phyloP scores from a whole-genome alignment of 148 eudicot genomes.

The Fagopyrum tataricum region DNA sequence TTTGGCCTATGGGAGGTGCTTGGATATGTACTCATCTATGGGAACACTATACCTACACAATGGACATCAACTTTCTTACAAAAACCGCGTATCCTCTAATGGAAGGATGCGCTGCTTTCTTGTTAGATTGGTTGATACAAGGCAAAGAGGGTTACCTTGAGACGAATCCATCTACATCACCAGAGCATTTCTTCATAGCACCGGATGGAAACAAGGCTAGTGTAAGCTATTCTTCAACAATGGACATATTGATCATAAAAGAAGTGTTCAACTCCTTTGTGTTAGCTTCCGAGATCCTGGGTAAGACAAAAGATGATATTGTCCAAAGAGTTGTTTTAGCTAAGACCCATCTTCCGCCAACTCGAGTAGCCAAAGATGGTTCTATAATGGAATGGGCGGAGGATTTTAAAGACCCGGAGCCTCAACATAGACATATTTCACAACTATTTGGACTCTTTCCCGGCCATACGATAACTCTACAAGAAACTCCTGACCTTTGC shows the following conservation, averaged over 20 bases:
- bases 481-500: slow-evolving; percentile 59
- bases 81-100: slow-evolving; percentile 60
- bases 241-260: slow-evolving; percentile 68
- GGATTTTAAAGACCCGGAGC: slow-evolving; percentile 64
- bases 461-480: slow-evolving; percentile 57
- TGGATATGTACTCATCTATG: slow-evolving; percentile 90
- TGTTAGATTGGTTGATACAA: slow-evolving; percentile 74
- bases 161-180: slow-evolving; percentile 89
- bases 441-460: slow-evolving; percentile 79
- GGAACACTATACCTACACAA: slow-evolving; percentile 72
- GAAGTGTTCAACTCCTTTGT: slow-evolving; percentile 52
- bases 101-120: slow-evolving; percentile 59
- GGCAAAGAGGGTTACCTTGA: slow-evolving; percentile 50
- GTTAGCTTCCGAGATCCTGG: slow-evolving; percentile 61
- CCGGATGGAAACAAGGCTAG: slow-evolving; percentile 75
- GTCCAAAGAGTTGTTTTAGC: slow-evolving; percentile 46
- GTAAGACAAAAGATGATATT: slow-evolving; percentile 40
- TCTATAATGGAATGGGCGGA: slow-evolving; percentile 81
- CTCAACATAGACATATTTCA: slow-evolving; percentile 66
- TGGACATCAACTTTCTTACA: slow-evolving; percentile 62
- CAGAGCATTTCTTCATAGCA: slow-evolving; percentile 62
- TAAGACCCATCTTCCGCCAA: slow-evolving; percentile 42
- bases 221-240: slow-evolving; percentile 79
- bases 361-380: slow-evolving; percentile 55
- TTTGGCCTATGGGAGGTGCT: slow-evolving; percentile 95